Percentiles rank a stretch among this genome's conserved stretches.
Evolutionary conservation across 1,139 yeast species (phyloP).

Genomic region (Yamadazyma dushanensis): DNA sequence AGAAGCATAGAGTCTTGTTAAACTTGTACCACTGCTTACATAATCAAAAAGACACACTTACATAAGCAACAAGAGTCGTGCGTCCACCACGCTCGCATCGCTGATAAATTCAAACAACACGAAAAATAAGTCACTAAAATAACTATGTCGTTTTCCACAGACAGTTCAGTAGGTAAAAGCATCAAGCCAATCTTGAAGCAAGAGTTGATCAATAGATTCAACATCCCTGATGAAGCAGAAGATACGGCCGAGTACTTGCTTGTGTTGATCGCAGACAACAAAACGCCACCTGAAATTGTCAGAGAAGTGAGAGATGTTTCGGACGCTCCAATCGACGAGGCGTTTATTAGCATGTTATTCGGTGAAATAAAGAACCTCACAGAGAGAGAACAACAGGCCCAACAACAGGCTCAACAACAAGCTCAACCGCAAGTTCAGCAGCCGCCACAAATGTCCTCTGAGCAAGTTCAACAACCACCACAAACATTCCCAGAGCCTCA

Average conservation of each 20-base stretch:
- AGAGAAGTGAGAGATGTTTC: slow-evolving; percentile 65
- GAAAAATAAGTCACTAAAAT: not conserved
- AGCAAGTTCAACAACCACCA: slow-evolving; percentile 14
- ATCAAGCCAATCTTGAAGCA: slow-evolving; percentile 35
- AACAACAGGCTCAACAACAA: slow-evolving; percentile 13
- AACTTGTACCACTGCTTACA: too few species aligned
- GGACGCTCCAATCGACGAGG: slow-evolving; percentile 59
- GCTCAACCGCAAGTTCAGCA: slow-evolving; percentile 7
- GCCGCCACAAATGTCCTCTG: slow-evolving; percentile 9
- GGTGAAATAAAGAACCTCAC: slow-evolving; percentile 50
- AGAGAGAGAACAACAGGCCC: slow-evolving; percentile 10
- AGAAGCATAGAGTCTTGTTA: too few species aligned
- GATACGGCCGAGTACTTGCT: slow-evolving; percentile 82
- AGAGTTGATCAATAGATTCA: slow-evolving; percentile 37
- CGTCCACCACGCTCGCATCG: slow-evolving; percentile 2
- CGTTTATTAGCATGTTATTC: slow-evolving; percentile 52
- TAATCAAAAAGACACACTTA: not conserved
- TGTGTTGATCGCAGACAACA: slow-evolving; percentile 70
- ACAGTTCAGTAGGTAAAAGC: slow-evolving; percentile 42
- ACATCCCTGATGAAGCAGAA: slow-evolving; percentile 60
- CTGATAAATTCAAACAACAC: not conserved
- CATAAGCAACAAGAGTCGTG: slow-evolving; percentile 2
- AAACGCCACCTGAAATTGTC: slow-evolving; percentile 62
- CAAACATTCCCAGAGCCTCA: not conserved
- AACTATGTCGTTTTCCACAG: slow-evolving; percentile 37